Evolutionary conservation across 202 grass and related monocot species (phyloP), one percentile per base, ranked within the genome.

Genomic region (Setaria viridis): DNA sequence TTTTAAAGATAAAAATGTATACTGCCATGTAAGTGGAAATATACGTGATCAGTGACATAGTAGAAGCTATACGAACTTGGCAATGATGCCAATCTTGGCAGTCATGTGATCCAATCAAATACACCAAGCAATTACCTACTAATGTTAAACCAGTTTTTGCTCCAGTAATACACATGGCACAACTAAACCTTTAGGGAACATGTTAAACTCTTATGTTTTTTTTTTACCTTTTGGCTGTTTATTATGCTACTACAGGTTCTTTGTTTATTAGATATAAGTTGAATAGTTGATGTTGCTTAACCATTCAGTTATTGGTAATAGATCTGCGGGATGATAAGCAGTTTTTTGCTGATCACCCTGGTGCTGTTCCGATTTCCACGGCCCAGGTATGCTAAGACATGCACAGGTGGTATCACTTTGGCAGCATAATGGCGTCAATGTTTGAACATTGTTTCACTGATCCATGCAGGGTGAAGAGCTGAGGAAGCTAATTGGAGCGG

Each of bases 321-420:
- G 94, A 97, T 91, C 81, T 97, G 10, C 84, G 92, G 70, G 92
- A 97, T 68, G 94, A 97, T 82, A 84, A 94, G 49, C 90, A 94
- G n/a, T 94, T 94, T 79, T 89, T 97, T 5, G 19, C 69, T 4
- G 92, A 97, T 78, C 94, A 97, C 84, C 94, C 94, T 73, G 90
- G 94, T 19, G 94, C 94, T 3, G 70, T 85, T 85, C 88, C 88
- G 49, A 97, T 97, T 32, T 80, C 90, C n/a, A 89, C 83, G 55
- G 80, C 90, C 46, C 94, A 97, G 84, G 94, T 94, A 88, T 19
- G 51, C 34, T 33, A 72, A 62, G 21, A 25, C 37, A 39, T 39
- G 37, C 37, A 4, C 37, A 39, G 3, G 37, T 39, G 3, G 37
- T 80, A 6, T 87, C 34, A 56, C 35, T 66, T 74, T 9, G 48